Conservation (phyloP, 164 flowering plant genomes). For the Liquidambar formosana region DNA sequence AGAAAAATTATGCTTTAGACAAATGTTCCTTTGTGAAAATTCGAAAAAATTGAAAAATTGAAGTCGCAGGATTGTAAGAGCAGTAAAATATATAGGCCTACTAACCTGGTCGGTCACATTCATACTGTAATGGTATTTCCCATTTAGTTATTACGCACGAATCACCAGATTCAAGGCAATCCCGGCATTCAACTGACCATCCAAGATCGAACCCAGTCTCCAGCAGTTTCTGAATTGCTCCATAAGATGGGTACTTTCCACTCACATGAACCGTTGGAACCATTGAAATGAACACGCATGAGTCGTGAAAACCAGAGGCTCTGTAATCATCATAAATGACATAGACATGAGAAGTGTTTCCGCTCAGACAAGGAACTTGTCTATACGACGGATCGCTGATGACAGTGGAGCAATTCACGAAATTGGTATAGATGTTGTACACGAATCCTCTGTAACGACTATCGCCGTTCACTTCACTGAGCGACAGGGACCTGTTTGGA, state of each 20-base stretch:
- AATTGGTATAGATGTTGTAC: not conserved
- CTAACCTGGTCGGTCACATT: constrained; percentile 3
- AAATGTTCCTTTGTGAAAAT: too few relatives aligned
- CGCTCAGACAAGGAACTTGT: constrained; percentile 12
- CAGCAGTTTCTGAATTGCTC: not conserved
- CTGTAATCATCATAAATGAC: not conserved
- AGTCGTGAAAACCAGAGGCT: not conserved
- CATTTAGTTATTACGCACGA: not conserved
- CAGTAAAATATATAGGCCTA: not conserved
- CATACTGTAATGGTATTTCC: not conserved
- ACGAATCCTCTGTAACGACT: not conserved
- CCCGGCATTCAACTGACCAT: constrained; percentile 21
- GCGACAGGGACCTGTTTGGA: not conserved
- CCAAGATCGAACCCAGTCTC: constrained; percentile 19
- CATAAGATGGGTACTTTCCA: constrained; percentile 11
- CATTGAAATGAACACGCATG: constrained; percentile 10
- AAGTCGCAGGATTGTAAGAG: too few relatives aligned
- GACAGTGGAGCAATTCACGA: constrained; percentile 11
- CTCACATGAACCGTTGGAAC: not conserved
- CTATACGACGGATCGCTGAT: constrained; percentile 3
- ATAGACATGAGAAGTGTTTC: constrained; percentile 7
- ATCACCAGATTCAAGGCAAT: constrained; percentile 8
- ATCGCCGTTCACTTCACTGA: not conserved
- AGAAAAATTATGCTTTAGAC: too few relatives aligned
- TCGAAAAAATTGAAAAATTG: not conserved